Evolutionary conservation across 176 grass and related monocot genomes (phyloP).

Genomic region (Paspalum vaginatum): DNA sequence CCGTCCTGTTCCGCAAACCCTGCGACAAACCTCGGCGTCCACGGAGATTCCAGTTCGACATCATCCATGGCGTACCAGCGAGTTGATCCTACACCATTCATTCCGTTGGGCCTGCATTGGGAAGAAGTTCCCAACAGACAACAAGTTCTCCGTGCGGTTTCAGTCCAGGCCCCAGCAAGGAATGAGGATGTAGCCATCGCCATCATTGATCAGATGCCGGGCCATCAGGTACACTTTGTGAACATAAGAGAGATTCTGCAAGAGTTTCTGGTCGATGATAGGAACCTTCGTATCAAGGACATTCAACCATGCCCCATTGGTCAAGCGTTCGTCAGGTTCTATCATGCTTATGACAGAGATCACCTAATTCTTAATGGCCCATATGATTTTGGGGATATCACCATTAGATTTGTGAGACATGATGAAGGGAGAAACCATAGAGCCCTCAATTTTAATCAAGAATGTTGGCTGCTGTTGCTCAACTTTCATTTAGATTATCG

Average conservation of each 20-base stretch:
- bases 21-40: too few relatives aligned
- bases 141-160: too few relatives aligned
- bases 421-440: background rate
- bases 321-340: background rate
- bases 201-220: background rate
- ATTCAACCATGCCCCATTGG: background rate
- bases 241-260: background rate
- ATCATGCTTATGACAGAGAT: background rate
- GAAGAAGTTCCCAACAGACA: background rate
- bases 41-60: too few relatives aligned
- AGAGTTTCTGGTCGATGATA: background rate
- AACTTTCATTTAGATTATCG: background rate
- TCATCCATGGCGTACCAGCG: background rate
- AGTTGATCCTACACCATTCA: background rate
- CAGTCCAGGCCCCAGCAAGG: background rate
- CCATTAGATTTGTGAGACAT: background rate
- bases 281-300: fast-evolving
- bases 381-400: background rate
- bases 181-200: background rate
- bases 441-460: background rate
- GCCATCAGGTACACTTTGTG: background rate
- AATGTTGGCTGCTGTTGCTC: background rate
- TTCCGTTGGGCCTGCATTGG: background rate
- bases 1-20: too few relatives aligned
- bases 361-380: background rate